phyloP scores from a whole-genome alignment of 78 protist genomes.

The Tieghemostelium lacteum region DNA sequence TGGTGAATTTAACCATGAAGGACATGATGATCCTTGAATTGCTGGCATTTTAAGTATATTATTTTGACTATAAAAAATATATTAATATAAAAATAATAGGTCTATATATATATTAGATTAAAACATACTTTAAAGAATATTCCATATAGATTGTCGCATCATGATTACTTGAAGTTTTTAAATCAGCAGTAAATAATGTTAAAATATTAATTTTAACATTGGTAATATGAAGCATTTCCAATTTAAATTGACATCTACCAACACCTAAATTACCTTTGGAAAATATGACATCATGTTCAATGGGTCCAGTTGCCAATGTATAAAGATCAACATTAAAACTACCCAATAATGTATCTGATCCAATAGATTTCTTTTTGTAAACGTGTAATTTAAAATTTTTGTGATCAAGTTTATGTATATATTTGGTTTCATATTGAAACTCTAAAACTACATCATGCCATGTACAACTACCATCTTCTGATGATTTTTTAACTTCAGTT shows the following conservation, averaged over 20 bases:
- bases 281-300: constrained; percentile 33
- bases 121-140: constrained; percentile 55
- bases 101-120: no score
- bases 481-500: constrained; percentile 28
- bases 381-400: constrained; percentile 21
- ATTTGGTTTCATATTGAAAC: constrained; percentile 62
- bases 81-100: constrained; percentile 1
- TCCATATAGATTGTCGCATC: constrained; percentile 25
- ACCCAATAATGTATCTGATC: constrained; percentile 49
- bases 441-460: constrained; percentile 4
- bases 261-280: constrained; percentile 35
- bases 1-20: constrained; percentile 30
- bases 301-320: constrained; percentile 76
- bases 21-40: constrained; percentile 44
- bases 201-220: background rate
- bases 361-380: constrained; percentile 40
- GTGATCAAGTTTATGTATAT: constrained; percentile 34
- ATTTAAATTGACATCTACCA: constrained; percentile 24
- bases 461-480: background rate
- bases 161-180: background rate
- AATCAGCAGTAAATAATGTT: constrained; percentile 10
- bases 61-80: constrained; percentile 20
- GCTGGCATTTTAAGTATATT: constrained; percentile 17
- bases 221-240: constrained; percentile 37
- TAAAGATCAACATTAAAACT: constrained; percentile 51